Conservation (phyloP, 2,329 filamentous ascomycete genomes). For the Tolypocladium cylindrosporum region DNA sequence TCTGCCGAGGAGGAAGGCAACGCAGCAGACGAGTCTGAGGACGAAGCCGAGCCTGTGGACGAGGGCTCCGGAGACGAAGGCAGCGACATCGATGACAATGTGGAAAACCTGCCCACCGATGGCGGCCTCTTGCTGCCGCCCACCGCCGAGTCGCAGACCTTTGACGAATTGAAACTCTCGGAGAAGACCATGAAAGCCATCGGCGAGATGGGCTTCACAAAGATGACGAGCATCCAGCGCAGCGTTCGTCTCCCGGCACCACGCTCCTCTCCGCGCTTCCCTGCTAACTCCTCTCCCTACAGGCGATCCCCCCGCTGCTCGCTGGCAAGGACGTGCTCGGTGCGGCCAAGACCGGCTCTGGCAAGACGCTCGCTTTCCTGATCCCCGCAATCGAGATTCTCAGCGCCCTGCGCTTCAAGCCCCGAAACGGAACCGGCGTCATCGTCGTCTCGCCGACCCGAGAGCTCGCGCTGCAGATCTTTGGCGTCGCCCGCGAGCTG, state of each 20-base stretch:
- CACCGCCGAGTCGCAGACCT: constrained; percentile 56
- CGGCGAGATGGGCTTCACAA: constrained; percentile 82
- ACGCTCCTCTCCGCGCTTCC: neutral
- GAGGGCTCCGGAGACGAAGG: constrained; percentile 10
- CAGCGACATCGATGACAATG: constrained; percentile 11
- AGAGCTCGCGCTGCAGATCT: constrained; percentile 91
- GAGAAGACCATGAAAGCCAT: constrained; percentile 85
- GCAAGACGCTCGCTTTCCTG: constrained; percentile 91
- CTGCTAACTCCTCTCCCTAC: neutral
- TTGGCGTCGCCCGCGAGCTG: constrained; percentile 85
- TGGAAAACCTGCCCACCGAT: constrained; percentile 24
- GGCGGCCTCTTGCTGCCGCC: constrained; percentile 41
- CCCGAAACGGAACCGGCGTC: constrained; percentile 84
- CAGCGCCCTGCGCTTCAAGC: constrained; percentile 83
- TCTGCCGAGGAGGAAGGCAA: constrained; percentile 16
- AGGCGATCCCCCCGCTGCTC: constrained; percentile 74
- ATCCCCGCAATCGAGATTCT: constrained; percentile 94
- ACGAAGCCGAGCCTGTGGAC: constrained; percentile 9
- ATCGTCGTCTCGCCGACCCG: constrained; percentile 89
- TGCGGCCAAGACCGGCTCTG: constrained; percentile 90
- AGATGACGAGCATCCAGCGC: constrained; percentile 91
- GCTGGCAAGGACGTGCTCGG: constrained; percentile 89
- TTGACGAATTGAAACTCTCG: constrained; percentile 74
- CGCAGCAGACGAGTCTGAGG: constrained; percentile 17
- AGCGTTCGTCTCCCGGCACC: constrained; percentile 25